phyloP scores from a whole-genome alignment of 2,329 filamentous ascomycete species.

The Stagonosporopsis chrysanthemi region DNA sequence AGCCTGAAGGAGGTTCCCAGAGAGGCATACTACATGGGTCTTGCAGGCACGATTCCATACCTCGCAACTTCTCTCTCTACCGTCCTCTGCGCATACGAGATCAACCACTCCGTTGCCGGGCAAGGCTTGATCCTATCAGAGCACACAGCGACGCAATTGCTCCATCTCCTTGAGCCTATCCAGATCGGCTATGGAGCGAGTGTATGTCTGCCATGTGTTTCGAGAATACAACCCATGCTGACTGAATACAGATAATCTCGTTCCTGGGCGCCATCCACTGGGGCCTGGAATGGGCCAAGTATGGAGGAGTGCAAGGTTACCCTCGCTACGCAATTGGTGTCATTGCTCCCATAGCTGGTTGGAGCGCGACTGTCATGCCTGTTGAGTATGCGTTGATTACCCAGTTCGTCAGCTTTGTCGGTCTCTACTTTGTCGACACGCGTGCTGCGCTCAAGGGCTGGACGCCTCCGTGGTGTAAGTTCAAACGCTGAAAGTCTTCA shows the following conservation, averaged over 20 bases:
- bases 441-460: conserved; percentile 76
- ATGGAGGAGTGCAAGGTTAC: conserved; percentile 71
- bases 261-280: conserved; percentile 95
- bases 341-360: conserved; percentile 79
- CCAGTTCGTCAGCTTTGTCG: conserved; percentile 85
- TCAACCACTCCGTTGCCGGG: conserved; percentile 73
- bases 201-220: conserved; percentile 53
- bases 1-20: conserved; percentile 54
- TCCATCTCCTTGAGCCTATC: conserved; percentile 81
- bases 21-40: conserved; percentile 58
- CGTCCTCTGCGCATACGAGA: conserved; percentile 81
- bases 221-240: neutral
- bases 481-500: neutral
- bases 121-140: conserved; percentile 70
- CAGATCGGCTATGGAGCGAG: conserved; percentile 92
- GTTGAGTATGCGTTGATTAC: conserved; percentile 83
- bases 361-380: conserved; percentile 87
- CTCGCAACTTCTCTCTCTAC: conserved; percentile 83
- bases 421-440: conserved; percentile 84
- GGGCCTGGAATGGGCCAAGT: conserved; percentile 84
- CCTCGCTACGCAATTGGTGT: conserved; percentile 86
- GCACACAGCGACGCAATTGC: conserved; percentile 73
- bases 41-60: conserved; percentile 68
- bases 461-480: conserved; percentile 80
- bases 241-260: conserved; percentile 73